phyloP scores from a whole-genome alignment of 306 rosid species.

The Gleditsia sinensis region DNA sequence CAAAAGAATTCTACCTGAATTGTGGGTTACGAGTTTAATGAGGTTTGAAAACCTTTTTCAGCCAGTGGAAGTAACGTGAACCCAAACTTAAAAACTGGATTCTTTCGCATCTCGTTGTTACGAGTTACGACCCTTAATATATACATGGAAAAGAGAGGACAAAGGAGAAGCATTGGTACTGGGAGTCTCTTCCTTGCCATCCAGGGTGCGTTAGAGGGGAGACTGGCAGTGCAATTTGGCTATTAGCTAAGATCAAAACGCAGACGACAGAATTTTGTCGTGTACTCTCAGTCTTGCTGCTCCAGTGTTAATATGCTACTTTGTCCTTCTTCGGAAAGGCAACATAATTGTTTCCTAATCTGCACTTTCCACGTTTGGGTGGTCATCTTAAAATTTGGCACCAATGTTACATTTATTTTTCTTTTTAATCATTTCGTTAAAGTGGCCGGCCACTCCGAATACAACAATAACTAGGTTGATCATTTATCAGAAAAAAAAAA shows the following conservation, averaged over 20 bases:
- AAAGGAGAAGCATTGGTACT: constrained; percentile 22
- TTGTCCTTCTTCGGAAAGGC: constrained; percentile 28
- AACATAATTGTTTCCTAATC: constrained; percentile 31
- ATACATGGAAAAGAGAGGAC: neutral
- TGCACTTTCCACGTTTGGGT: constrained; percentile 1
- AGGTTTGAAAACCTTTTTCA: neutral
- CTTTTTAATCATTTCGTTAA: neutral
- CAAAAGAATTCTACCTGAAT: constrained; percentile 41
- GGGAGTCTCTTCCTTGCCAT: neutral
- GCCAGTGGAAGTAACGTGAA: constrained; percentile 33
- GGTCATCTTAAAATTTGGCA: constrained; percentile 23
- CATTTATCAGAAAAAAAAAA: neutral
- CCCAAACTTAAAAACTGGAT: constrained; percentile 15
- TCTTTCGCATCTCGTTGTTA: constrained; percentile 18
- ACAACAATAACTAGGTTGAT: neutral
- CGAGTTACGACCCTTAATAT: neutral
- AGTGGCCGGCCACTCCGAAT: neutral
- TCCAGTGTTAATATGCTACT: constrained; percentile 12
- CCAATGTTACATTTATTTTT: neutral
- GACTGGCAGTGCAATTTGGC: constrained; percentile 24
- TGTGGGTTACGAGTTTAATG: constrained; percentile 8
- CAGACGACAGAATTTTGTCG: constrained; percentile 35
- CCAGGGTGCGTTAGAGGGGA: neutral
- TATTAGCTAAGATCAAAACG: constrained; percentile 28
- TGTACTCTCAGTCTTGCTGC: constrained; percentile 11